A percentile compares a stretch with the other conserved stretches of the same genome.
These are phyloP conservation scores for Collybiopsis confluens DNA, from an alignment of 768 basidiomycete genomes.

Conservation along the genomic window DNA sequence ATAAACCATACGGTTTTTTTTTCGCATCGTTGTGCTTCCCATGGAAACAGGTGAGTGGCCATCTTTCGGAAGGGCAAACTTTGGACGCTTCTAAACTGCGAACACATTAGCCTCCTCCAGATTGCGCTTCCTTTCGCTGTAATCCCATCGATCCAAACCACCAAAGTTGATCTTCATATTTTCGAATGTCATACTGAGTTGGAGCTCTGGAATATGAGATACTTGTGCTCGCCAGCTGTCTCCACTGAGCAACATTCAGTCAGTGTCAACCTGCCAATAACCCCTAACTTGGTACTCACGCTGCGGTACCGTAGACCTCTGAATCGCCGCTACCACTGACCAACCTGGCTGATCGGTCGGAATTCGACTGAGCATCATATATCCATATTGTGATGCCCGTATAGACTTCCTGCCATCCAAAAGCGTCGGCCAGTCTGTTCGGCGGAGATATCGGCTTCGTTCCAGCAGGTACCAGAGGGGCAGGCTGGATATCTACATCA, in stretches of 20 bases:
- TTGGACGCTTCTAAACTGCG: neutral
- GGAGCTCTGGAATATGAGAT: slow-evolving; percentile 67
- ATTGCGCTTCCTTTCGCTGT: slow-evolving; percentile 57
- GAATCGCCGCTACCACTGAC: slow-evolving; percentile 53
- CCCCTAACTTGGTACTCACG: slow-evolving; percentile 59
- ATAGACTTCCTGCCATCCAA: slow-evolving; percentile 74
- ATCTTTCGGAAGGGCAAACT: no score
- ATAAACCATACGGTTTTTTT: neutral
- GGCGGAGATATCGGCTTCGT: slow-evolving; percentile 41
- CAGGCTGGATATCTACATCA: slow-evolving; percentile 60
- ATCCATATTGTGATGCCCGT: slow-evolving; percentile 68
- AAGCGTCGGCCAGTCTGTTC: slow-evolving; percentile 57
- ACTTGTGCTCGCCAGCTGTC: slow-evolving; percentile 80
- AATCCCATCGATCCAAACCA: slow-evolving; percentile 72
- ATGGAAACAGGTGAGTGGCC: neutral
- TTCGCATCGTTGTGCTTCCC: neutral
- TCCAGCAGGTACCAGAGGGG: slow-evolving; percentile 44
- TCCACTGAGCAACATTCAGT: slow-evolving; percentile 38
- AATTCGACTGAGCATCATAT: slow-evolving; percentile 64
- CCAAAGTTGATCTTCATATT: slow-evolving; percentile 73
- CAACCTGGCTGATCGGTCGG: slow-evolving; percentile 63
- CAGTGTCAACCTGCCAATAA: neutral
- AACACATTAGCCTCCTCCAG: slow-evolving; percentile 44
- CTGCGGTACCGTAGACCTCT: slow-evolving; percentile 65
- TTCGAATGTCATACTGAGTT: slow-evolving; percentile 56